Evolutionary conservation across 140 eudicot species (phyloP).

Genomic region (Ambrosia hybrid): DNA sequence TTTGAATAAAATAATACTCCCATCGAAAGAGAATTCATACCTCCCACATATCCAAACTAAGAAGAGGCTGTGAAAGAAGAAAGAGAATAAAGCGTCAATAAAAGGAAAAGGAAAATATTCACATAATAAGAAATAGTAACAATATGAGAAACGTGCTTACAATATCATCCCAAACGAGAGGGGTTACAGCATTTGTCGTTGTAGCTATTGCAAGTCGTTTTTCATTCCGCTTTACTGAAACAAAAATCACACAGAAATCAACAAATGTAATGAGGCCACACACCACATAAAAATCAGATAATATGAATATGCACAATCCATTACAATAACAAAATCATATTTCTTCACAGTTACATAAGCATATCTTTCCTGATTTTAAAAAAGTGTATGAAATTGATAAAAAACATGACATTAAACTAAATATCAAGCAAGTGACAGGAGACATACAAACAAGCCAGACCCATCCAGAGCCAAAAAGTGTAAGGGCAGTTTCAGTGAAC

Average conservation of each 20-base stretch:
- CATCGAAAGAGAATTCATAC: slow-evolving; percentile 38
- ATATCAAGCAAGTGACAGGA: slow-evolving; percentile 9
- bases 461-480: slow-evolving; percentile 94
- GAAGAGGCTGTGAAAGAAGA: slow-evolving; percentile 72
- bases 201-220: slow-evolving; percentile 69
- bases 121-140: not conserved
- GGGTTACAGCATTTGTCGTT: slow-evolving; percentile 84
- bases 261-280: slow-evolving; percentile 5
- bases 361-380: not conserved
- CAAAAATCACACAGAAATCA: slow-evolving; percentile 13
- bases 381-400: not conserved
- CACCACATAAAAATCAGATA: not conserved
- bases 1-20: not conserved
- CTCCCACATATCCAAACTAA: slow-evolving; percentile 98
- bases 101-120: slow-evolving; percentile 6
- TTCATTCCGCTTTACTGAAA: slow-evolving; percentile 79
- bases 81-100: slow-evolving; percentile 23
- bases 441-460: slow-evolving; percentile 96
- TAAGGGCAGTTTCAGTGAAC: slow-evolving; percentile 65
- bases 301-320: not conserved
- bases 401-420: slow-evolving; percentile 5
- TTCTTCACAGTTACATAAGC: not conserved
- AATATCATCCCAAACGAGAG: slow-evolving; percentile 85
- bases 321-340: not conserved
- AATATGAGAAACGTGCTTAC: slow-evolving; percentile 45